Evolutionary conservation across 1,139 yeast species (phyloP).

Genomic region (Suhomyces coccinellae): DNA sequence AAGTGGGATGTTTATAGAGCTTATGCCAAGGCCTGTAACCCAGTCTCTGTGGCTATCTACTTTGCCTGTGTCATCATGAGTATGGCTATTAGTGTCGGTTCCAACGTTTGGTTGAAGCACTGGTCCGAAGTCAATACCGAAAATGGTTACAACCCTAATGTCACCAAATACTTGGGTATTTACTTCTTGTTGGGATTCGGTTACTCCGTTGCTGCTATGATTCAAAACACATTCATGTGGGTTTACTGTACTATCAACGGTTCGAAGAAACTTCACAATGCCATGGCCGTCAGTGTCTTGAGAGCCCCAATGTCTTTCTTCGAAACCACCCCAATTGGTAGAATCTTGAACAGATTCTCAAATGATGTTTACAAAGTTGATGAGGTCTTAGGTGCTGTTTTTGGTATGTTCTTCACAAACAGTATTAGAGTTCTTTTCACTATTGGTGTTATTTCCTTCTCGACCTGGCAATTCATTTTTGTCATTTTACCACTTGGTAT

Average conservation of each 20-base stretch:
- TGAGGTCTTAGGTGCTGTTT: slow-evolving; percentile 80
- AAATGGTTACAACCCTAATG: slow-evolving; percentile 69
- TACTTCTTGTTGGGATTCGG: slow-evolving; percentile 75
- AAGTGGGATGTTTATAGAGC: slow-evolving; percentile 83
- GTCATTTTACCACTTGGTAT: slow-evolving; percentile 69
- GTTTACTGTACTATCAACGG: slow-evolving; percentile 83
- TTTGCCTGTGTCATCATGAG: slow-evolving; percentile 52
- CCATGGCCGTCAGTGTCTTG: slow-evolving; percentile 77
- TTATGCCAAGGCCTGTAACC: slow-evolving; percentile 87
- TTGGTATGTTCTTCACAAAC: slow-evolving; percentile 78
- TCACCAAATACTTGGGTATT: slow-evolving; percentile 67
- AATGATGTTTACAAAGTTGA: slow-evolving; percentile 92
- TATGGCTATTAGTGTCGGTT: slow-evolving; percentile 51
- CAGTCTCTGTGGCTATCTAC: slow-evolving; percentile 62
- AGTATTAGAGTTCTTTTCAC: slow-evolving; percentile 77
- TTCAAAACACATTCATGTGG: slow-evolving; percentile 75
- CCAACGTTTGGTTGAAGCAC: slow-evolving; percentile 91
- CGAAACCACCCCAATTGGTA: slow-evolving; percentile 95
- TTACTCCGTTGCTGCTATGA: slow-evolving; percentile 55
- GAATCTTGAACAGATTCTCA: slow-evolving; percentile 90
- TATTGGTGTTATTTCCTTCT: slow-evolving; percentile 73
- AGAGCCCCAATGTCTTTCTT: slow-evolving; percentile 97
- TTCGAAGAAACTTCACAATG: slow-evolving; percentile 72
- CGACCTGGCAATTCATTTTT: slow-evolving; percentile 85
- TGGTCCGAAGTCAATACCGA: slow-evolving; percentile 91